A percentile compares a stretch with the other conserved stretches of the same genome.
Conservation (phyloP, 2,329 filamentous ascomycete genomes). For the Stemphylium beticola region DNA sequence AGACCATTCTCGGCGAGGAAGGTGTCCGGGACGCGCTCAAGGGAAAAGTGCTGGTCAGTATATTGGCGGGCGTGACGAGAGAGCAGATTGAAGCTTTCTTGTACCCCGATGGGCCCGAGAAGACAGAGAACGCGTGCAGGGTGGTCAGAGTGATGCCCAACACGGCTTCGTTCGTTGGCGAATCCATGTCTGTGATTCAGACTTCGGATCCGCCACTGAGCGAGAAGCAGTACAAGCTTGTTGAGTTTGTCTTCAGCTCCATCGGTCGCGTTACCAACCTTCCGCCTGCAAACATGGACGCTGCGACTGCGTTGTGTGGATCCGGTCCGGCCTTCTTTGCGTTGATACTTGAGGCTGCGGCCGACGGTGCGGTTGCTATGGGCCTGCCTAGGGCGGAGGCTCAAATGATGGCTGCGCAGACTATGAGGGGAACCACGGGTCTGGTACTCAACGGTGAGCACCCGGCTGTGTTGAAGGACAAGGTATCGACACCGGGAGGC, state of each 20-base stretch:
- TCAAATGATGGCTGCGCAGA: constrained; percentile 78
- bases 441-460: constrained; percentile 75
- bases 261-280: constrained; percentile 75
- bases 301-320: constrained; percentile 74
- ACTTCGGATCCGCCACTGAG: constrained; percentile 65
- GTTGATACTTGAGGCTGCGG: constrained; percentile 74
- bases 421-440: constrained; percentile 74
- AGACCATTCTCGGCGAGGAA: constrained; percentile 68
- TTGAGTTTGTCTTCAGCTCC: constrained; percentile 77
- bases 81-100: constrained; percentile 70
- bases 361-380: constrained; percentile 81
- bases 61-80: constrained; percentile 77
- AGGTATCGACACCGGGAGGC: constrained; percentile 77
- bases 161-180: constrained; percentile 77
- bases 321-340: constrained; percentile 79
- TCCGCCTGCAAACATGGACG: constrained; percentile 72
- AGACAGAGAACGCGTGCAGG: constrained; percentile 59
- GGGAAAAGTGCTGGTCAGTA: constrained; percentile 82
- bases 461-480: constrained; percentile 75
- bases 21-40: constrained; percentile 75
- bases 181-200: constrained; percentile 81
- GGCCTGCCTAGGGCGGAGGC: constrained; percentile 75
- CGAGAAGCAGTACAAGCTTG: constrained; percentile 60
- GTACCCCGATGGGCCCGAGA: constrained; percentile 58
- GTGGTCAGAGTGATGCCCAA: constrained; percentile 86